Base-by-base conservation (phyloP, 495 filamentous ascomycete genomes). In the Tuber magnatum region DNA sequence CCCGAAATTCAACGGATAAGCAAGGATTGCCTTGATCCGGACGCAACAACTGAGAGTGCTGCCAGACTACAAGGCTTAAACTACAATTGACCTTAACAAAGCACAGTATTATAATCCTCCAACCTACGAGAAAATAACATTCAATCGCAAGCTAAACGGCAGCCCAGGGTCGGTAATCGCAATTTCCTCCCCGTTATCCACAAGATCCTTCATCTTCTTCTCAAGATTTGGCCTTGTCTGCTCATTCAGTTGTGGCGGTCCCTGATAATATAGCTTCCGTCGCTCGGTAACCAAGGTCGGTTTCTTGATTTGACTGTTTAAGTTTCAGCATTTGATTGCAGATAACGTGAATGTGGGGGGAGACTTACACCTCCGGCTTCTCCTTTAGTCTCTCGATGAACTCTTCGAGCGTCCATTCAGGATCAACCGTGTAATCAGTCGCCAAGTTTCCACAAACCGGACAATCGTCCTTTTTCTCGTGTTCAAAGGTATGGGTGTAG, bases 401-500 rank as follows among this genome's bases (percentile, higher is more conserved):
- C 35, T 94, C 92, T 74, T 90, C 86, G 76, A 99, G 84, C 0
- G 94, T 97, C 84, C 86, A 87, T 28, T 88, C 87, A 3, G 89
- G 86, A 82, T 95, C 88, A 46, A 94, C 89, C 16, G 87, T 80
- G 71, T 97, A 85, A 68, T 90, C 90, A 51, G 91, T 90, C 10
- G 94, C 90, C 61, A 92, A 84, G 74, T 92, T 91, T 7, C 94
- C 93, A 81, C 96, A 99, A 39, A 98, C 96, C 8, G 96, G 94
- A 78, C 96, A 99, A 81, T 97, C 96, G 12, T 89, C 85, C 82
- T 97, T 97, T 85, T 91, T 90, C 83, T 97, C 90, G 77, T 97
- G 93, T 79, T 92, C 89, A 84, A 98, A 98, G 0, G 94, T 98
- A 83, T 97, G 97, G 0, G 96, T 99, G 85, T 97, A 99, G 71